Evolutionary conservation across 495 filamentous ascomycete genomes (phyloP), one percentile per base, ranked within the genome.

Genomic region (Penicillium arizonense): DNA sequence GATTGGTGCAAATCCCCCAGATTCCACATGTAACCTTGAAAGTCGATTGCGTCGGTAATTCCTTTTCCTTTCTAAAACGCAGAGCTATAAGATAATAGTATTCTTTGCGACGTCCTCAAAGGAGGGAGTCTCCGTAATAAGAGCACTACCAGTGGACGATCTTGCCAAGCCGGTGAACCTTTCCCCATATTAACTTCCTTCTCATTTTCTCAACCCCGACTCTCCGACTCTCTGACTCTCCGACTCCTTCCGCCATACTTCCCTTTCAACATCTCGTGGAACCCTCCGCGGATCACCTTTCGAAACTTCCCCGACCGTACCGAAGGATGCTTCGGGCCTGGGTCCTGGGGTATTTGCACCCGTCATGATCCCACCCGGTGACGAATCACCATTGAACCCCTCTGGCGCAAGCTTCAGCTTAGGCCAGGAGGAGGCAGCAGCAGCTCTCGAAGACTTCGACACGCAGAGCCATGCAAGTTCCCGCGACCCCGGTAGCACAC

Each of bases 401-500:
- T 58, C 70, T 50, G 58, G 54, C 44, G 52, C 44, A 54, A 50
- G 56, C 53, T 55, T 66, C 37, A 45, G 53, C 40, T 50, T 65
- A 30, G 58, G 50, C 44, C 67, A 62, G 50, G 70, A 75, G 54
- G 67, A 74, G 43, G 45, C 61, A 18, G 42, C 61, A 30, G 45
- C 57, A 21, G 53, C 60, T 30, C 58, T 67, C 20, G 69, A 78
- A 32, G 72, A 73, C 44, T 65, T 75, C 43, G 74, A 78, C 47
- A 64, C 68, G 26, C 68, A 70, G 26, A 81, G 75, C 53, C 74
- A 70, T 47, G 62, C 67, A 38, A 77, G 75, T 52, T 75, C 75
- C 50, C 74, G 71, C 49, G 76, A 72, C 23, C 69, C 57, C 16
- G 71, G 65, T 23, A 68, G 69, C 52, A 59, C 56, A 42, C 63